Evolutionary conservation across 1,284 basidiomycete species (phyloP).

Genomic region (Cryptococcus neoformans): DNA sequence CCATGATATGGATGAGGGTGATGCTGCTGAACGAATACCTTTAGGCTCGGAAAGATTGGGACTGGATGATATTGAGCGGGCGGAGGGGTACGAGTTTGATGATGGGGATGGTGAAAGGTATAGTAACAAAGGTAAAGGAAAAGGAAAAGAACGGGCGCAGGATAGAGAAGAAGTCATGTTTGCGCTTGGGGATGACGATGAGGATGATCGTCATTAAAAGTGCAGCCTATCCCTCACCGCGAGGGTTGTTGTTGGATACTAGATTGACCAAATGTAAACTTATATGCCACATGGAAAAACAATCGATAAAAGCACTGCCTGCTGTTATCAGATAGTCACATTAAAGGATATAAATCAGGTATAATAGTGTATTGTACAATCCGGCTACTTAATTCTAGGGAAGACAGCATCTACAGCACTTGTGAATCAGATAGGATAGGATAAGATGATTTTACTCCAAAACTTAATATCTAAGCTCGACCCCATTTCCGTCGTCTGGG

Average conservation of each 20-base stretch:
- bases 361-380: too few relatives aligned
- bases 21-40: slow-evolving; percentile 60
- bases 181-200: slow-evolving; percentile 53
- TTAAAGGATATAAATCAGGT: too few relatives aligned
- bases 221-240: not conserved
- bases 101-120: slow-evolving; percentile 23
- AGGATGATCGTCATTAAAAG: slow-evolving; percentile 13
- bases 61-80: slow-evolving; percentile 36
- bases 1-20: slow-evolving; percentile 13
- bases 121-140: slow-evolving; percentile 24
- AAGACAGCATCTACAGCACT: too few relatives aligned
- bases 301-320: too few relatives aligned
- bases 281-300: too few relatives aligned
- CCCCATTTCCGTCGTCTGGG: slow-evolving; percentile 3
- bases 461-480: too few relatives aligned
- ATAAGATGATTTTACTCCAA: too few relatives aligned
- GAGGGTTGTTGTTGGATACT: not conserved
- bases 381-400: too few relatives aligned
- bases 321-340: too few relatives aligned
- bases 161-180: slow-evolving; percentile 54
- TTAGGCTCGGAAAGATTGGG: slow-evolving; percentile 51
- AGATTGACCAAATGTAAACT: too few relatives aligned
- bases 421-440: too few relatives aligned
- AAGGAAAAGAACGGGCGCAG: slow-evolving; percentile 31
- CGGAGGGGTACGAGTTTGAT: slow-evolving; percentile 42